Base-by-base conservation (phyloP, 1,284 basidiomycete genomes). In the Earliella scabrosa region DNA sequence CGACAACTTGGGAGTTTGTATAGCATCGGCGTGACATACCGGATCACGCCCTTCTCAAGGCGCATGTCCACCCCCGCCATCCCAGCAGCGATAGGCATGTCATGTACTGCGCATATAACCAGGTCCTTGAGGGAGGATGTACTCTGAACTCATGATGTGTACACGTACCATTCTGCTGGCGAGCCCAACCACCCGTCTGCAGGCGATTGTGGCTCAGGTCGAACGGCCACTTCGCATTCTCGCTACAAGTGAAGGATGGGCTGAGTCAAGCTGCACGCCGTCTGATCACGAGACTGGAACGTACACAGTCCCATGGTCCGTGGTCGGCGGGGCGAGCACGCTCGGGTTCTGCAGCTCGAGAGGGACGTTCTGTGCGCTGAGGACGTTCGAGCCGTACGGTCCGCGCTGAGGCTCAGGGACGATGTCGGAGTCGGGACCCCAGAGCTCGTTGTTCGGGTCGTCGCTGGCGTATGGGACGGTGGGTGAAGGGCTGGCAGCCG, bases 61-160 rank as follows among this genome's bases (percentile, higher is more conserved):
- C 87, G 80, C 87, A 89, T 88, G 66, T 90, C 82, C 10, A 88
- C 87, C 36, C 84, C 81, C 11, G 87, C 85, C 73, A 88, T 81
- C 60, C 82, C 76, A 41, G 75, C 80, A 3, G 85, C 83, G 24
- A 87, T 75, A 1, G 87, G 86, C 81, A 90, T 79, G 1, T 78
- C 75, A 29, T 74, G 71, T 46, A 80, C 83, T 82, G 64, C 80
- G 14, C 41, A 5, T 14, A 16, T 35, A 16, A 21, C 31, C 29
- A 29, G 40, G 34, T 24, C 5, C 21, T 41, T 26, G 45, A 29
- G n/a, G 27, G n/a, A n/a, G n/a, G n/a, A n/a, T n/a, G n/a, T n/a
- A n/a, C n/a, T 18, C 9, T 23, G n/a, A 18, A 35, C 11, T 1
- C 34, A 27, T n/a, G 18, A 52, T 38, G 45, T 41, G 18, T n/a